Evolutionary conservation across 805 yeast species (phyloP).

Genomic region (Pichia cephalocereana): DNA sequence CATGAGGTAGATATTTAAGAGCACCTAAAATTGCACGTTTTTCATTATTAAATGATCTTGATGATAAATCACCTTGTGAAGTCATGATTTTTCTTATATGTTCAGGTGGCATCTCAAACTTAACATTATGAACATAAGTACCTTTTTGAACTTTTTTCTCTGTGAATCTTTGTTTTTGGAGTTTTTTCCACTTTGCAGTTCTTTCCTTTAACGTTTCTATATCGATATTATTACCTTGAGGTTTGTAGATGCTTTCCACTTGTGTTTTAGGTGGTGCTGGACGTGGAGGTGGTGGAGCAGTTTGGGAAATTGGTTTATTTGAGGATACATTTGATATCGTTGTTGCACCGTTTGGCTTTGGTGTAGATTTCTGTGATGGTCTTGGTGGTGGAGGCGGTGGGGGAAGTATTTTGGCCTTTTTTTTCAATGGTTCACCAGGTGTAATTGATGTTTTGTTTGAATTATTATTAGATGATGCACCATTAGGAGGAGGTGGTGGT

Average conservation of each 20-base stretch:
- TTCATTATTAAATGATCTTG: slow-evolving; percentile 70
- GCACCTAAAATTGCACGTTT: slow-evolving; percentile 86
- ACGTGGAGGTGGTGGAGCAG: slow-evolving; percentile 20
- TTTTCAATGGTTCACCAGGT: slow-evolving; percentile 3
- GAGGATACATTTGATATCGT: background rate
- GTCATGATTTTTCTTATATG: slow-evolving; percentile 77
- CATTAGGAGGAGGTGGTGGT: slow-evolving; percentile 2
- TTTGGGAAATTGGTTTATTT: background rate
- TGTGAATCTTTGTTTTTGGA: slow-evolving; percentile 51
- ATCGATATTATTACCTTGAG: slow-evolving; percentile 6
- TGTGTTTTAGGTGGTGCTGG: slow-evolving; percentile 20
- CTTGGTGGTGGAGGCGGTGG: slow-evolving; percentile 7
- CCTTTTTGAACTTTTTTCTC: slow-evolving; percentile 27
- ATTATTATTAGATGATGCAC: slow-evolving; percentile 1
- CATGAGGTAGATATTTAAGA: slow-evolving; percentile 92
- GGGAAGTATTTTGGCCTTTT: slow-evolving; percentile 5
- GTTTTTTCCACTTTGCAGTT: slow-evolving; percentile 49
- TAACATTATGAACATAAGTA: slow-evolving; percentile 47
- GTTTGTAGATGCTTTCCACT: slow-evolving; percentile 6
- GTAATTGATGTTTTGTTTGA: background rate
- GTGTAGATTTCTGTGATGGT: background rate
- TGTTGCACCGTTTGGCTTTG: too few relatives aligned
- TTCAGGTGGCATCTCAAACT: slow-evolving; percentile 83
- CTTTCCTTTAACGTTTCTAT: slow-evolving; percentile 12
- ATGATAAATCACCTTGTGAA: slow-evolving; percentile 79